Conservation (phyloP, 148 eudicot genomes). For the Cornus florida region DNA sequence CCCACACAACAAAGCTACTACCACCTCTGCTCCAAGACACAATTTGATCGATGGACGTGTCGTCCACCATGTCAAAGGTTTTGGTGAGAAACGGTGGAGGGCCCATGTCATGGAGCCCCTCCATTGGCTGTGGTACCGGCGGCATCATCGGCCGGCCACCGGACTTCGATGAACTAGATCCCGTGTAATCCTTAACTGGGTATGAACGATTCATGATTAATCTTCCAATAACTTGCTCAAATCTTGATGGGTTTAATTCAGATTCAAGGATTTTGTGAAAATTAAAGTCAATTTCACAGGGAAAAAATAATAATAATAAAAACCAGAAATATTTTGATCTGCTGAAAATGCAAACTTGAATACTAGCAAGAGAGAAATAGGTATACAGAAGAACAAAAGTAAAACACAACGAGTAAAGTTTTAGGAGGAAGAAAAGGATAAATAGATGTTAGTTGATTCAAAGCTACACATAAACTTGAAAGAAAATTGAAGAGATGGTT, state of each 20-base stretch:
- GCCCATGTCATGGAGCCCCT: constrained; percentile 75
- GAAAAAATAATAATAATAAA: neutral
- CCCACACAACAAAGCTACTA: constrained; percentile 87
- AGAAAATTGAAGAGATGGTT: neutral
- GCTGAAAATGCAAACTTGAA: neutral
- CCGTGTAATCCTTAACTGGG: constrained; percentile 54
- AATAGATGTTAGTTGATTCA: neutral
- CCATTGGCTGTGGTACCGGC: constrained; percentile 61
- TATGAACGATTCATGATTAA: constrained; percentile 47
- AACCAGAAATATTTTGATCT: neutral
- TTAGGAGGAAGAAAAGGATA: neutral
- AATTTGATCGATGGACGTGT: constrained; percentile 42
- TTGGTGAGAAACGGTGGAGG: constrained; percentile 91
- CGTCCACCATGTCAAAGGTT: constrained; percentile 92
- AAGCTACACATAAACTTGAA: too few species aligned
- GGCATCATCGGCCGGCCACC: constrained; percentile 19
- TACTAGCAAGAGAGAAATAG: too few species aligned
- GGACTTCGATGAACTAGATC: constrained; percentile 30
- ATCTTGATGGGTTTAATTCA: neutral
- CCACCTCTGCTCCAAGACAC: constrained; percentile 88
- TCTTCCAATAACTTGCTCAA: neutral
- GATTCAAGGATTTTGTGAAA: neutral
- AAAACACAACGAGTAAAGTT: neutral
- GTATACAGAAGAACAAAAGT: too few species aligned
- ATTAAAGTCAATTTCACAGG: neutral